These are phyloP conservation scores for Trichoderma reesei DNA, from an alignment of 495 filamentous ascomycete genomes.

Conservation along the genomic window DNA sequence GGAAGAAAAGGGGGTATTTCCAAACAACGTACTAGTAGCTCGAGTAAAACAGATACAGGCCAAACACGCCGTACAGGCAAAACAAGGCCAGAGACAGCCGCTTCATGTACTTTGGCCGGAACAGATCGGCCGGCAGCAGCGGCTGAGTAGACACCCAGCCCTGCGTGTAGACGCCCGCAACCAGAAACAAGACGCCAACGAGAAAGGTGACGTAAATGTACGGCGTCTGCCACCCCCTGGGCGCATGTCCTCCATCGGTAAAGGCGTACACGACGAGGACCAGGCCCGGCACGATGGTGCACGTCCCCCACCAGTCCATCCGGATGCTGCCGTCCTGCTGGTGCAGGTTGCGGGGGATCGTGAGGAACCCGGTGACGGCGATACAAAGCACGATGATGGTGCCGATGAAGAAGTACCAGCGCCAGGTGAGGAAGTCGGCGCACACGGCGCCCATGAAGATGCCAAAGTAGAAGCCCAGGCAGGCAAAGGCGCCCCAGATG, in stretches of 20 bases:
- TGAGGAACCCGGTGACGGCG: conserved; percentile 35
- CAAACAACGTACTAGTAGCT: conserved; percentile 67
- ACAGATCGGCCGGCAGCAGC: conserved; percentile 65
- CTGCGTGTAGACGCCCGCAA: conserved; percentile 59
- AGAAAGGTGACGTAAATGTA: conserved; percentile 58
- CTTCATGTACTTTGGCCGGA: conserved; percentile 62
- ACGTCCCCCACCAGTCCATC: conserved; percentile 65
- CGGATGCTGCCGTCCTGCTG: conserved; percentile 12
- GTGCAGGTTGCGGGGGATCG: conserved; percentile 45
- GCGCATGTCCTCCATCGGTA: conserved; percentile 62
- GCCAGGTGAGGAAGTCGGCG: conserved; percentile 48
- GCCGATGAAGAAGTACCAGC: conserved; percentile 67
- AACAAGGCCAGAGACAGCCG: conserved; percentile 59
- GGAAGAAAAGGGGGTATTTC: background rate
- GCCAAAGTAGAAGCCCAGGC: conserved; percentile 59
- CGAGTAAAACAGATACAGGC: conserved; percentile 68
- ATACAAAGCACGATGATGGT: conserved; percentile 34
- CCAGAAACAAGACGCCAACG: conserved; percentile 47
- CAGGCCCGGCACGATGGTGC: conserved; percentile 54
- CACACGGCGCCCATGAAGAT: conserved; percentile 61
- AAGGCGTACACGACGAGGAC: conserved; percentile 70
- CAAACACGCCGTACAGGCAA: conserved; percentile 65
- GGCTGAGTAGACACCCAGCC: conserved; percentile 65
- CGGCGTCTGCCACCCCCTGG: conserved; percentile 60
- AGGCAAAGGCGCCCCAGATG: conserved; percentile 58